Conservation (phyloP, 2,329 filamentous ascomycete genomes). For the Ophiobolus disseminans region DNA sequence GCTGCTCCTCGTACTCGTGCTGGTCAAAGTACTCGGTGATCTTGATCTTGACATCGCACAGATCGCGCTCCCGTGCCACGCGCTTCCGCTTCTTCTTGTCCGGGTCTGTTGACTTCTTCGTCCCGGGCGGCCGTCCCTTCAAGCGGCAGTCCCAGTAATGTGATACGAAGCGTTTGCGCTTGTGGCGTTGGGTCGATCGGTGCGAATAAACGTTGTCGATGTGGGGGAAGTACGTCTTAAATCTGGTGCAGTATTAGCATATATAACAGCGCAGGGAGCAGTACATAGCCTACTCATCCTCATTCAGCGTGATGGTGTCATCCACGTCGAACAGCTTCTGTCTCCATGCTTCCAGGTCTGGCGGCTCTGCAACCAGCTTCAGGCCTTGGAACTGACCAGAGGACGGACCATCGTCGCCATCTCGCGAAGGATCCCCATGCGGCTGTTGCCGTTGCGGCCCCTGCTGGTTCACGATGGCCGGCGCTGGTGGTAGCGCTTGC, state of each 20-base stretch:
- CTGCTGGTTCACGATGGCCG: too few relatives aligned
- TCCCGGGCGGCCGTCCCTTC: slow-evolving; percentile 79
- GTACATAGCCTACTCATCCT: slow-evolving; percentile 73
- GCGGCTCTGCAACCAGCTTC: slow-evolving; percentile 70
- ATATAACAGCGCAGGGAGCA: too few relatives aligned
- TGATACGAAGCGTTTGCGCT: slow-evolving; percentile 80
- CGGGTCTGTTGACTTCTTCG: slow-evolving; percentile 79
- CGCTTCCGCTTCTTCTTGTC: slow-evolving; percentile 84
- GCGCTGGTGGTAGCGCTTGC: slow-evolving; percentile 18
- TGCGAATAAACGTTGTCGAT: slow-evolving; percentile 87
- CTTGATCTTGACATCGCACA: slow-evolving; percentile 89
- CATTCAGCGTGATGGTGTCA: slow-evolving; percentile 72
- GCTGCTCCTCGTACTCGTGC: slow-evolving; percentile 46
- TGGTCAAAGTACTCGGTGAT: slow-evolving; percentile 79
- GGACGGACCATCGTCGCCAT: slow-evolving; percentile 44
- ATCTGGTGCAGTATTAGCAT: too few relatives aligned
- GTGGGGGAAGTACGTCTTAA: slow-evolving; percentile 81
- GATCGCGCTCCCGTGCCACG: slow-evolving; percentile 73
- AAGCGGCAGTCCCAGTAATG: slow-evolving; percentile 87
- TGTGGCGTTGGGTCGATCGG: slow-evolving; percentile 80
- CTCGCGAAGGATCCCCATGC: slow-evolving; percentile 5
- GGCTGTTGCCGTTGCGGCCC: slow-evolving; percentile 20
- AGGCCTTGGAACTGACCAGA: slow-evolving; percentile 60
- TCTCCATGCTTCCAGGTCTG: slow-evolving; percentile 72
- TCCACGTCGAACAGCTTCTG: slow-evolving; percentile 78